phyloP scores from a whole-genome alignment of 345 rosid species.

The Moricandia arvensis region DNA sequence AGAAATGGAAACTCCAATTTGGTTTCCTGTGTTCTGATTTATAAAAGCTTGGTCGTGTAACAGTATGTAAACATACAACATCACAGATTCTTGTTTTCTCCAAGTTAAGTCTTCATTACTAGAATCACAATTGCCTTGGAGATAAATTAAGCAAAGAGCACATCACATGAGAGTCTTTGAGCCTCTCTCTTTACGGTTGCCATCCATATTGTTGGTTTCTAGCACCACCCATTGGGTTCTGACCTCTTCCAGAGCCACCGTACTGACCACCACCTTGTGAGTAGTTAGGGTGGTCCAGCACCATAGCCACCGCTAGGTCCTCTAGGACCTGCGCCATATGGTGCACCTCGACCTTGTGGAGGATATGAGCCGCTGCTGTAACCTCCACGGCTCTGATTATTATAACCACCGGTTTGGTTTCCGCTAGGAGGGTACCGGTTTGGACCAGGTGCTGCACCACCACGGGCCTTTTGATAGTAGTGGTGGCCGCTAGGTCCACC shows the following conservation, averaged over 20 bases:
- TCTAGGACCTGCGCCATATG: constrained; percentile 72
- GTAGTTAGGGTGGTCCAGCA: constrained; percentile 70
- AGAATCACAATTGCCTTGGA: constrained; percentile 20
- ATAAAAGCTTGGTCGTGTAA: not conserved
- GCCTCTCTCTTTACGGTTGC: constrained; percentile 46
- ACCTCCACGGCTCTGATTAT: constrained; percentile 55
- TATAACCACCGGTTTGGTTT: constrained; percentile 54
- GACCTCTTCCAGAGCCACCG: constrained; percentile 72
- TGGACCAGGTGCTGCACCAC: constrained; percentile 58
- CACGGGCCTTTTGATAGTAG: constrained; percentile 69
- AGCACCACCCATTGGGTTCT: constrained; percentile 78
- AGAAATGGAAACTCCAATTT: constrained; percentile 47
- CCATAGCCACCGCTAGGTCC: constrained; percentile 64
- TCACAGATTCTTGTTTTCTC: constrained; percentile 39
- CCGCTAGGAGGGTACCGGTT: constrained; percentile 72
- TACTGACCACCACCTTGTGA: constrained; percentile 73
- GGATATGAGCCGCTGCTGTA: constrained; percentile 76
- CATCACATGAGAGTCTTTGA: constrained; percentile 13
- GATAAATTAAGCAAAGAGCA: constrained; percentile 9
- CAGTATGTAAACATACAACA: constrained; percentile 55
- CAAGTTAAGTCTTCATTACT: not conserved
- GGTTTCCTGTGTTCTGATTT: constrained; percentile 40
- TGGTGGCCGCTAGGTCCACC: constrained; percentile 71
- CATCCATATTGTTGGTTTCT: constrained; percentile 91
- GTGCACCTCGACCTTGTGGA: constrained; percentile 79